phyloP scores from a whole-genome alignment of 208 protist species.

The Novymonas esmeraldas region DNA sequence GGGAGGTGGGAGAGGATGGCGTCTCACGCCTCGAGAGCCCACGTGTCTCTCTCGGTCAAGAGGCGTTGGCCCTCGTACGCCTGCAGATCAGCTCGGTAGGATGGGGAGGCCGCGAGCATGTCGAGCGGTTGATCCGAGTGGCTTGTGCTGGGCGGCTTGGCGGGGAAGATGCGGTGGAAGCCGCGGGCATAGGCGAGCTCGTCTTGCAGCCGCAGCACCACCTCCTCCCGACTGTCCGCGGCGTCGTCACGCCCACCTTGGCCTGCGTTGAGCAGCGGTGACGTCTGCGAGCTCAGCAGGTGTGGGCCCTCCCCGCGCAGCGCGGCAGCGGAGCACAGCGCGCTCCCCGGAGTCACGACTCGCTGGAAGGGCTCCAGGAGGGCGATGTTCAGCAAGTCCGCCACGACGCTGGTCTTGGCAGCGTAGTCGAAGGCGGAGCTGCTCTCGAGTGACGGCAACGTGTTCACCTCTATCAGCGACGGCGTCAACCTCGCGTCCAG shows the following conservation, averaged over 20 bases:
- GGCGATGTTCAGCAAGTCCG: constrained; percentile 88
- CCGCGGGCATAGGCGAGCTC: constrained; percentile 70
- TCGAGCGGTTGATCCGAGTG: constrained; percentile 15
- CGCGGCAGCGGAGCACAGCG: constrained; percentile 16
- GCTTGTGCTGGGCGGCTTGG: constrained; percentile 2
- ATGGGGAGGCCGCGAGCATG: background rate
- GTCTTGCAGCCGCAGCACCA: constrained; percentile 59
- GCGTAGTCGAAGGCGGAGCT: constrained; percentile 87
- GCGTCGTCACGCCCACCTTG: background rate
- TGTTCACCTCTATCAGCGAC: constrained; percentile 92
- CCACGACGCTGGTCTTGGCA: constrained; percentile 86
- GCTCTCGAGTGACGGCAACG: constrained; percentile 89
- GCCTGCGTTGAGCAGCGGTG: constrained; percentile 5
- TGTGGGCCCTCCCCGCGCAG: constrained; percentile 9
- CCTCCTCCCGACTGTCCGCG: constrained; percentile 32
- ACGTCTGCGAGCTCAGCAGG: constrained; percentile 1
- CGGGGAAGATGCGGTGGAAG: constrained; percentile 85
- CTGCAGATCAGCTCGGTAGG: constrained; percentile 20
- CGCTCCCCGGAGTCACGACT: constrained; percentile 2
- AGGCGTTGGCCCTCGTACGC: constrained; percentile 9
- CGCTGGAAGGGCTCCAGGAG: constrained; percentile 84
- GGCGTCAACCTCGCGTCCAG: constrained; percentile 74
- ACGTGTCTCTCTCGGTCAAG: constrained; percentile 14
- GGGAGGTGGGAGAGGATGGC: too few species aligned
- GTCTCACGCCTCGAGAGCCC: constrained; percentile 13